Evolutionary conservation across 2,329 filamentous ascomycete species (phyloP), one percentile per base, ranked within the genome.

Genomic region (Penicillium italicum): DNA sequence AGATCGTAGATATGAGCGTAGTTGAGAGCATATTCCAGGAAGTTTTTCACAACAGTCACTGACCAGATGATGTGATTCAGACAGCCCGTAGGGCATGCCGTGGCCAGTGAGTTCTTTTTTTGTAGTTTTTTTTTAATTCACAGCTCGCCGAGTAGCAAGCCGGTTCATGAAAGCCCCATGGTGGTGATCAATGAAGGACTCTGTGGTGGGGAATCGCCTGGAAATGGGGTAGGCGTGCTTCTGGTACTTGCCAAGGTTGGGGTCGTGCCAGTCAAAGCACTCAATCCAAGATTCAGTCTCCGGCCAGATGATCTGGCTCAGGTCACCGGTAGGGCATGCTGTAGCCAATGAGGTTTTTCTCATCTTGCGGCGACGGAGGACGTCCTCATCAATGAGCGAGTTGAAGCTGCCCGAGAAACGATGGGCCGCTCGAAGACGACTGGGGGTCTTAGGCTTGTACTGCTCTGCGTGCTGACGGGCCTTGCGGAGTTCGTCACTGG

Each of bases 401-500:
- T 10, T 50, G 11, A 20, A 33, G n/a, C 44, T 34, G 12, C 22
- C 36, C 5, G 41, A 45, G 5, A 45, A 51, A 1, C 47, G 53
- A n/a, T 45, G 53, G n/a, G 71, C 61, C 41, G 72, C 69, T 41
- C 75, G 72, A 37, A 78, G 70, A 5, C 74, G 68, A 57, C 75
- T 77, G 4, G 75, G 74, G 6, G 69, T 73, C 56, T 74, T 75
- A 0, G 76, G 76, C 43, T 74, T 75, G 64, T 76, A 76, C 41
- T 72, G 74, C 57, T 76, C 69, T 2, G 72, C 72, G 42, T 69
- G 68, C 40, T 67, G 67, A 38, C 73, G 70, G 43, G 66, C 71
- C 49, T 67, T 70, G n/a, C 66, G 71, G n/a, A 75, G 24, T 45
- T 45, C 43, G 5, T 45, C 18, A 8, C 8, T 9, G 3, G 30